These are phyloP conservation scores for Straminergon stramineum DNA, from an alignment of 225 moss, liverwort and hornwort species.

Conservation along the genomic window DNA sequence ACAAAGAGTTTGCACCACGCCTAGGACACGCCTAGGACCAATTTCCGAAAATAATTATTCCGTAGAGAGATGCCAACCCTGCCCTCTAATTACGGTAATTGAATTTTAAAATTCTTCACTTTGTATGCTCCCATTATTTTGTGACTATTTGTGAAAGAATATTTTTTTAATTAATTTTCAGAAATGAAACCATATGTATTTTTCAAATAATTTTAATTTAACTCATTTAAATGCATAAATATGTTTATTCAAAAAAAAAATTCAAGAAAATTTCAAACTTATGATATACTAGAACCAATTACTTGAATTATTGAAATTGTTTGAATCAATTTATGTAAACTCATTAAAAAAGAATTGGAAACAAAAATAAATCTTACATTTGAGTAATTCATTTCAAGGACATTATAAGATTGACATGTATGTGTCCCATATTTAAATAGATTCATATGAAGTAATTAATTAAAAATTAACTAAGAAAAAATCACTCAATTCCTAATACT, in stretches of 20 bases:
- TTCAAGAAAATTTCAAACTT: not conserved
- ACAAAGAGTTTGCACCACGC: not conserved
- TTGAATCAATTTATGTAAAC: not conserved
- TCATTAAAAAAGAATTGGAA: not conserved
- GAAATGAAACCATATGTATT: not conserved
- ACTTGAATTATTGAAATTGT: not conserved
- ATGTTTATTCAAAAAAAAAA: not conserved
- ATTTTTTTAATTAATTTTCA: not conserved
- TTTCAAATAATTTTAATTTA: not conserved
- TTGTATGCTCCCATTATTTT: not conserved
- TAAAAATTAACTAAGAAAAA: not conserved
- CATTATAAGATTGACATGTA: not conserved
- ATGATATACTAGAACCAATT: not conserved
- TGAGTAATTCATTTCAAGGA: not conserved
- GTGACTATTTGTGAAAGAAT: not conserved
- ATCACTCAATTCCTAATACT: not conserved
- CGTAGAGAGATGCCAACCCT: too few species aligned
- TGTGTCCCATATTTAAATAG: fast-evolving
- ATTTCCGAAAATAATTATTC: not conserved
- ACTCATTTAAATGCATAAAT: not conserved
- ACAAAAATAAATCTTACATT: not conserved
- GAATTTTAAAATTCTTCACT: not conserved
- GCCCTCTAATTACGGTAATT: too few species aligned
- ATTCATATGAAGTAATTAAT: not conserved
- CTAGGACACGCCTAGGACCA: not conserved